Base-by-base conservation (phyloP, 345 rosid genomes). In the Salix suchowensis region DNA sequence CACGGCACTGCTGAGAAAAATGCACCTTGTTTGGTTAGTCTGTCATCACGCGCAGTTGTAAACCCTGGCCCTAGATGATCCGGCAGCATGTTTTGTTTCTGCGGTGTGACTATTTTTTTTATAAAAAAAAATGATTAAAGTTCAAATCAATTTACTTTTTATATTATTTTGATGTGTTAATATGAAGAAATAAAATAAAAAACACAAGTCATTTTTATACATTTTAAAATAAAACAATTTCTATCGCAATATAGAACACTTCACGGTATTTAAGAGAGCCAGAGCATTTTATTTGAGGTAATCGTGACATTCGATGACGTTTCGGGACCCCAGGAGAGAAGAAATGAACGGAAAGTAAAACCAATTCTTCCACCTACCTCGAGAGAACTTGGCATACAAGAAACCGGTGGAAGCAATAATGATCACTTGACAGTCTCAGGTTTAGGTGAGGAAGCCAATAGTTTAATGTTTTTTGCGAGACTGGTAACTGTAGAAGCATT, bases 391-490 rank as follows among this genome's bases (percentile, higher is more conserved):
- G 74, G 72, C 73, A 74, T 70, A 77, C 83, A 65, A 26, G 18
- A 16, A 4, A 77, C 36, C 48, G 71, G 76, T 58, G 67, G 65
- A n/a, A n/a, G 73, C 70, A 69, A 40, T 26, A 48, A 42, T 32
- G 46, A 15, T 37, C 71, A 21, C 40, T 14, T 61, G 82, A 84
- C 71, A 75, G 62, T 61, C 70, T 54, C 2, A 2, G 36, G 73
- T 72, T 81, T 84, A 65, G 86, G 86, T 72, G 72, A 77, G 54
- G 7, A 5, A 44, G 3, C 21, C 50, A 32, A 46, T 24, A 28
- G 0, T 39, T 78, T 80, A 4, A 34, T 30, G 64, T 42, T 32
- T 19, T 30, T 42, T 24, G 1, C 0, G 11, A 62, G 26, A 28
- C 16, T 13, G 34, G 6, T 37, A 4, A 76, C 80, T 76, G 79